Evolutionary conservation across 2,329 filamentous ascomycete genomes (phyloP).

Genomic region (Setomelanomma holmii): DNA sequence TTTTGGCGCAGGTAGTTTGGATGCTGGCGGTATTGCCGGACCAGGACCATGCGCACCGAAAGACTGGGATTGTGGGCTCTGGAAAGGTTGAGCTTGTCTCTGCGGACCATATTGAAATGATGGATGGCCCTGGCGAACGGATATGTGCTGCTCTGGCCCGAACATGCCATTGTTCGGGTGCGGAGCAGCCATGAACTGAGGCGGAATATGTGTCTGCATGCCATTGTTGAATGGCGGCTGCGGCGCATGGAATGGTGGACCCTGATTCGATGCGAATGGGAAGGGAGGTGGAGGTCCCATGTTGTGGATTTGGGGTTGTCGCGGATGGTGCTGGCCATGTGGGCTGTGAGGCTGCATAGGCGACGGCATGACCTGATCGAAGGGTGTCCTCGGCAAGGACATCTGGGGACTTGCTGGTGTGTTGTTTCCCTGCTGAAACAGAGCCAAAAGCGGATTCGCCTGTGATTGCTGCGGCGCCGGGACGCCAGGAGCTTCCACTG

Average conservation of each 20-base stretch:
- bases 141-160: constrained; percentile 21
- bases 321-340: constrained; percentile 60
- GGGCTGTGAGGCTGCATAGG: constrained; percentile 64
- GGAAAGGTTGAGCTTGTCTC: constrained; percentile 41
- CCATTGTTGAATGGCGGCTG: constrained; percentile 31
- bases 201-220: constrained; percentile 30
- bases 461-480: constrained; percentile 36
- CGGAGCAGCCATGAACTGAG: constrained; percentile 22
- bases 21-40: constrained; percentile 60
- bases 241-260: constrained; percentile 36
- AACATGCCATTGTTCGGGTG: constrained; percentile 13
- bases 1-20: constrained; percentile 65
- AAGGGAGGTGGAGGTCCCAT: constrained; percentile 61
- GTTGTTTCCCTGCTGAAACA: constrained; percentile 54
- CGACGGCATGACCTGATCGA: constrained; percentile 61
- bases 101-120: constrained; percentile 18
- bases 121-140: constrained; percentile 16
- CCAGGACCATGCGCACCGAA: constrained; percentile 44
- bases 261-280: constrained; percentile 50
- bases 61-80: constrained; percentile 35
- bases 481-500: constrained; percentile 42
- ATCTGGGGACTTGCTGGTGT: constrained; percentile 17
- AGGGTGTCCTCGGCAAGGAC: constrained; percentile 53
- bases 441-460: constrained; percentile 60
- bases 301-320: constrained; percentile 57